Evolutionary conservation across 352 stramenopile species (phyloP).

Genomic region (Phytophthora cactorum): DNA sequence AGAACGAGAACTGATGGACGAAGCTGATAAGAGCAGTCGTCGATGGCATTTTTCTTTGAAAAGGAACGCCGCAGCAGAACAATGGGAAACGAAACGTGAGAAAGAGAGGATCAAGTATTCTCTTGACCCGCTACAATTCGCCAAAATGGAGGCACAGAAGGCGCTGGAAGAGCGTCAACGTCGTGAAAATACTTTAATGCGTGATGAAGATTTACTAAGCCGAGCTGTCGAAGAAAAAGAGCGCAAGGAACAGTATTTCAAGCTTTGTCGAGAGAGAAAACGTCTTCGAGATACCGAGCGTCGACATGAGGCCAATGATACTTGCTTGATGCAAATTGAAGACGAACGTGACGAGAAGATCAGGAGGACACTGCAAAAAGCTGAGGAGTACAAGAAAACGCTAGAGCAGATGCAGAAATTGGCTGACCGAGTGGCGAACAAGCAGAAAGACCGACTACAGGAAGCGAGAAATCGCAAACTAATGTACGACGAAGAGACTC

Average conservation of each 20-base stretch:
- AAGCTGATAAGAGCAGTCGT: conserved; percentile 46
- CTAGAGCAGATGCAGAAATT: conserved; percentile 54
- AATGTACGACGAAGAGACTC: conserved; percentile 75
- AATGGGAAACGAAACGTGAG: conserved; percentile 60
- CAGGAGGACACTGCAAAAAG: conserved; percentile 13
- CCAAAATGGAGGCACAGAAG: conserved; percentile 45
- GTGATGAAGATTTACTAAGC: conserved; percentile 42
- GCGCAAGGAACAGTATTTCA: conserved; percentile 50
- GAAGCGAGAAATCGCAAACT: conserved; percentile 61
- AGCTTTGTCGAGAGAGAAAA: conserved; percentile 43
- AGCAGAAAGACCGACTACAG: conserved; percentile 40
- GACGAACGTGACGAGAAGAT: conserved; percentile 36
- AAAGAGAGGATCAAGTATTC: conserved; percentile 51
- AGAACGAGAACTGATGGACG: conserved; percentile 45
- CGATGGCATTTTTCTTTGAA: conserved; percentile 46
- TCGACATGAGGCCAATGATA: conserved; percentile 39
- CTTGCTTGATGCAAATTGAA: conserved; percentile 50
- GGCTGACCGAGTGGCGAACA: conserved; percentile 39
- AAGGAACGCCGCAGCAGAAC: conserved; percentile 40
- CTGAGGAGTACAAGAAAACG: conserved; percentile 42
- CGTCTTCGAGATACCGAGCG: conserved; percentile 39
- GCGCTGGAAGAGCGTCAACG: conserved; percentile 57
- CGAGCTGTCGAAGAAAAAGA: conserved; percentile 38
- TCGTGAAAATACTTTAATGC: conserved; percentile 56
- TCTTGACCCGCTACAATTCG: conserved; percentile 64